phyloP scores from a whole-genome alignment of 192 early-diverging fungal species.

The Irineochytrium annulatum region DNA sequence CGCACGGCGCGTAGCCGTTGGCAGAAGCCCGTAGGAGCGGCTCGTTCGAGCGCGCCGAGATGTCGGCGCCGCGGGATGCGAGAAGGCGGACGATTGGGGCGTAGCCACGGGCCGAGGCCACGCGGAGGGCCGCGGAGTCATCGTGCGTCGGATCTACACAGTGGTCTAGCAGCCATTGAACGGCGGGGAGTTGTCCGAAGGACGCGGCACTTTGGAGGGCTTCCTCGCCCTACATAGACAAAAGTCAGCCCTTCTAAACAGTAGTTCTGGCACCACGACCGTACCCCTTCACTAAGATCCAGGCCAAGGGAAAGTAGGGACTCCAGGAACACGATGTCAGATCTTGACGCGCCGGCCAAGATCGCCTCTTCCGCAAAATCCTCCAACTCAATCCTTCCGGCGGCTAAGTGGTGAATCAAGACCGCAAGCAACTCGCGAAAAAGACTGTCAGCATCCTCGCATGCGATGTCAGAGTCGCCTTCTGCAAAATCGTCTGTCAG shows the following conservation, averaged over 20 bases:
- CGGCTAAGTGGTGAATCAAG: not conserved
- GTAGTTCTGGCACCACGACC: not conserved
- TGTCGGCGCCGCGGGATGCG: not conserved
- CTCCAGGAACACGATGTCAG: not conserved
- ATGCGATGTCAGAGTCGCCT: no score
- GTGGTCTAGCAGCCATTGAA: not conserved
- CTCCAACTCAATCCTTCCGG: not conserved
- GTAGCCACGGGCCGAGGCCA: not conserved
- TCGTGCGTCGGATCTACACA: not conserved
- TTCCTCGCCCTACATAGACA: not conserved
- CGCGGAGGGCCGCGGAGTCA: not conserved
- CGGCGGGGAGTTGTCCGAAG: not conserved
- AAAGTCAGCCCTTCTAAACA: not conserved
- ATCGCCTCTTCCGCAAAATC: constrained; percentile 1
- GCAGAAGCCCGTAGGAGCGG: not conserved
- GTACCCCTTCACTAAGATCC: not conserved
- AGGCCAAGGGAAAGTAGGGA: not conserved
- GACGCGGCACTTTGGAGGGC: not conserved
- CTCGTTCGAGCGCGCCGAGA: not conserved
- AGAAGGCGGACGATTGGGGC: not conserved
- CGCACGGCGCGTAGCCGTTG: not conserved
- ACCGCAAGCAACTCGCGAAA: not conserved
- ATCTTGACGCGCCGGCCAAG: not conserved
- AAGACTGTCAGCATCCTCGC: not conserved
- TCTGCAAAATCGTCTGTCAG: no score